Conservation (phyloP, 768 basidiomycete genomes). For the Symmetrospora coprosmae region DNA sequence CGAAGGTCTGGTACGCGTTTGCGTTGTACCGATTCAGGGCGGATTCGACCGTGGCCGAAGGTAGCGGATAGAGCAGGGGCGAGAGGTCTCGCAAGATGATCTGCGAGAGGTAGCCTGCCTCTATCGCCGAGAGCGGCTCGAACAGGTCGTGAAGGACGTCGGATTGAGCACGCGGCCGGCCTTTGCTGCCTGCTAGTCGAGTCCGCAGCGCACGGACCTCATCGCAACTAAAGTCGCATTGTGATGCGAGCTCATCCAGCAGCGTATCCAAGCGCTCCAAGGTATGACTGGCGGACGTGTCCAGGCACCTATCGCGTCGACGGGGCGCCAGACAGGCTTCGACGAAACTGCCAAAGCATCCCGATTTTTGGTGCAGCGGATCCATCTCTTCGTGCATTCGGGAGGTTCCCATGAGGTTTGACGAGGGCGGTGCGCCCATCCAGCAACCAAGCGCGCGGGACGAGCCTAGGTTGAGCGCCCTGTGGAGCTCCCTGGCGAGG, state of each 20-base stretch:
- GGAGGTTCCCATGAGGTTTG: constrained; percentile 43
- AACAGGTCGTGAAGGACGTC: constrained; percentile 50
- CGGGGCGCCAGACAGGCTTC: constrained; percentile 40
- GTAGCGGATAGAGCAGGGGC: constrained; percentile 60
- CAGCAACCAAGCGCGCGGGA: not conserved
- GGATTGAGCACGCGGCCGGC: constrained; percentile 34
- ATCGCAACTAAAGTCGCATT: constrained; percentile 47
- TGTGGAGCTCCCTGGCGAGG: not conserved
- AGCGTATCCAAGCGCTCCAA: constrained; percentile 36
- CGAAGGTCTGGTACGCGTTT: constrained; percentile 47
- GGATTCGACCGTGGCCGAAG: constrained; percentile 41
- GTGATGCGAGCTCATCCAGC: constrained; percentile 59
- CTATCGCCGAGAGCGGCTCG: constrained; percentile 47
- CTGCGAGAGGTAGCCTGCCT: constrained; percentile 61
- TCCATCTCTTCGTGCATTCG: constrained; percentile 40
- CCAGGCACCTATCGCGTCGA: constrained; percentile 34
- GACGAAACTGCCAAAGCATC: constrained; percentile 61
- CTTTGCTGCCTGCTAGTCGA: too few species aligned
- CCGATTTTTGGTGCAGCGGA: constrained; percentile 32
- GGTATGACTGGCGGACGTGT: not conserved
- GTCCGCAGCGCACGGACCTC: constrained; percentile 3
- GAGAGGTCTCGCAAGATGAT: constrained; percentile 76
- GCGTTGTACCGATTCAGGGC: constrained; percentile 49
- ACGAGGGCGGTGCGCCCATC: constrained; percentile 44
- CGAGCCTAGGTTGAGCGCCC: not conserved